Evolutionary conservation across 1,284 basidiomycete species (phyloP).

Genomic region (Malassezia arunalokei): DNA sequence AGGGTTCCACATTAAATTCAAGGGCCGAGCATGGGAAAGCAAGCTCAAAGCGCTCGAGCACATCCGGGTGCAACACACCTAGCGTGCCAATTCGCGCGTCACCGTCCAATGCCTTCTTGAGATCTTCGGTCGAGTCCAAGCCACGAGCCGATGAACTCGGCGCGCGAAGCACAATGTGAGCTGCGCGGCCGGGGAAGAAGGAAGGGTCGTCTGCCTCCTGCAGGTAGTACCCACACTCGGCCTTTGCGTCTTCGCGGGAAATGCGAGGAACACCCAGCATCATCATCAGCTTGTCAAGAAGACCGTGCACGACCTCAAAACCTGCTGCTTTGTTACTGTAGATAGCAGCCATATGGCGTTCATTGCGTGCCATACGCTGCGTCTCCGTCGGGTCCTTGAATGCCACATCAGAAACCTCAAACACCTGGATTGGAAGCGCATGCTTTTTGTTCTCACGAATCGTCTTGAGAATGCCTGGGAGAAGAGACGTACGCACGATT

Average conservation of each 20-base stretch:
- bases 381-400: constrained; percentile 61
- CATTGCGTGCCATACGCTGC: constrained; percentile 77
- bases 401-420: constrained; percentile 86
- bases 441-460: constrained; percentile 91
- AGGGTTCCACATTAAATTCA: constrained; percentile 84
- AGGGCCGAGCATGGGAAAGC: constrained; percentile 87
- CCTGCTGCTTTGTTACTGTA: constrained; percentile 94
- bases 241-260: constrained; percentile 50
- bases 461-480: constrained; percentile 92
- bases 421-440: constrained; percentile 78
- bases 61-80: constrained; percentile 30
- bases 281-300: constrained; percentile 86
- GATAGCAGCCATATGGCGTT: constrained; percentile 72
- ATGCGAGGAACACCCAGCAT: constrained; percentile 81
- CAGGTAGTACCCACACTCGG: constrained; percentile 76
- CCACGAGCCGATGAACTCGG: constrained; percentile 8
- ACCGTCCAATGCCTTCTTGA: constrained; percentile 3
- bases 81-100: constrained; percentile 10
- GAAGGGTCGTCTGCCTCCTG: constrained; percentile 74
- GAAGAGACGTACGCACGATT: constrained; percentile 84
- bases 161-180: constrained; percentile 69
- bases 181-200: constrained; percentile 88
- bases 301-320: constrained; percentile 90
- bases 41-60: constrained; percentile 48
- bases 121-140: constrained; percentile 17